Conservation (phyloP, 371 early-diverging fungal genomes). For the Mortierella sp. region DNA sequence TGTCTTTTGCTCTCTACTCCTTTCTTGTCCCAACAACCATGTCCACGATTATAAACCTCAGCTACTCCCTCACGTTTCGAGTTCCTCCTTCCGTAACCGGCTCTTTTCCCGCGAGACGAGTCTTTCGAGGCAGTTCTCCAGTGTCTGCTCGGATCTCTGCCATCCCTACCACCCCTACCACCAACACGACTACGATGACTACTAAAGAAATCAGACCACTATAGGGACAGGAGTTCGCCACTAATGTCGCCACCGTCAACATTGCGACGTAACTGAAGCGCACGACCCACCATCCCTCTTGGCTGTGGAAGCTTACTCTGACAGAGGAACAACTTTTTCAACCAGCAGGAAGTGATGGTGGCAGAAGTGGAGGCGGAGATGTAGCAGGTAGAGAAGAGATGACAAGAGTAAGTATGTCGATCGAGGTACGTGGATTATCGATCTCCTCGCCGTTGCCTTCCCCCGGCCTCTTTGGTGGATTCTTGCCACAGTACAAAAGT, state of each 20-base stretch:
- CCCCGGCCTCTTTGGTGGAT: background rate
- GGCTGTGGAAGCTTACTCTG: background rate
- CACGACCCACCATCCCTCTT: background rate
- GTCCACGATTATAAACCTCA: background rate
- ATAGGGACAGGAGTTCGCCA: background rate
- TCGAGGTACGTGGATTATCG: background rate
- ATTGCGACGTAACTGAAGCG: background rate
- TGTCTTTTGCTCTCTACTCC: background rate
- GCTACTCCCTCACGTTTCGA: background rate
- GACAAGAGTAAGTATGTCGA: background rate
- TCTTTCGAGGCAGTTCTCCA: background rate
- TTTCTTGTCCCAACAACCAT: background rate
- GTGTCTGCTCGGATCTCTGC: background rate
- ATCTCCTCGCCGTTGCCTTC: background rate
- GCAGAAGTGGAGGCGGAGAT: background rate
- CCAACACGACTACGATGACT: background rate
- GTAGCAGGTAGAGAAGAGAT: background rate
- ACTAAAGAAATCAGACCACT: no score
- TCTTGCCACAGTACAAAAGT: conserved; percentile 3
- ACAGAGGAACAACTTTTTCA: background rate
- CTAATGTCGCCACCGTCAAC: background rate
- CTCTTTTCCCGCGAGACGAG: background rate
- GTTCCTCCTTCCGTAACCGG: background rate
- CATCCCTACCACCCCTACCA: background rate
- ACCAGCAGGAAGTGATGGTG: background rate